A percentile compares a stretch with the other conserved stretches of the same genome.
Evolutionary conservation across 177 flowering plant species (phyloP).

Genomic region (Vitis hybrid): DNA sequence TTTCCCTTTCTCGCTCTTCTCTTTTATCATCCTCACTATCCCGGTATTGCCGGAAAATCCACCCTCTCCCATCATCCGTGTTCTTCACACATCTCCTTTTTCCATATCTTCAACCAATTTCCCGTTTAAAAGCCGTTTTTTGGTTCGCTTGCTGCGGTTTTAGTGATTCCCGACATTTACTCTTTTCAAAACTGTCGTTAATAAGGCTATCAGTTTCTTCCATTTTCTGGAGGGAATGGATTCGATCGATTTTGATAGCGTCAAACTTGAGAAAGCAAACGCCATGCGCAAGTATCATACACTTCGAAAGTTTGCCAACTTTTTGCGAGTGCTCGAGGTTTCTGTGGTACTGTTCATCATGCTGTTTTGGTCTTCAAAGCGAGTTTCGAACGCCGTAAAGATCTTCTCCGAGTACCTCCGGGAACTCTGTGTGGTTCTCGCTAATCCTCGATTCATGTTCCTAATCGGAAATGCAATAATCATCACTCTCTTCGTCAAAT

Average conservation of each 20-base stretch:
- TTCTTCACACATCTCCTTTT: no score
- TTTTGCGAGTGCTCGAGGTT: background rate
- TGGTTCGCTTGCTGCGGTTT: background rate
- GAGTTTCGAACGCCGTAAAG: background rate
- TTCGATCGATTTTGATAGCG: conserved; percentile 4
- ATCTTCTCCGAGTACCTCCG: background rate
- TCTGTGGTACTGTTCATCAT: background rate
- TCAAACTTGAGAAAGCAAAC: conserved; percentile 17
- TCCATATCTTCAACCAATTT: background rate
- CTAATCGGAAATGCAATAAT: conserved; percentile 10
- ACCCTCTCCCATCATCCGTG: background rate
- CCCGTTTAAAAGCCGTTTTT: background rate
- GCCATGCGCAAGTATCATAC: conserved; percentile 12
- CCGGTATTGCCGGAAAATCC: background rate
- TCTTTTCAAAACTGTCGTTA: background rate
- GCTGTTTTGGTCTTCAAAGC: conserved; percentile 10
- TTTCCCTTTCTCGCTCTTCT: no score
- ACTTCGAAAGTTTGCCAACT: background rate
- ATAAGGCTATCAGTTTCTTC: no score
- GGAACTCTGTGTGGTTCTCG: background rate
- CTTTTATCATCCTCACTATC: background rate
- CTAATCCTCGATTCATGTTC: conserved; percentile 5
- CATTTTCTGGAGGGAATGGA: conserved; percentile 10
- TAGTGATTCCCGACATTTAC: background rate
- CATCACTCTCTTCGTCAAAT: conserved; percentile 33